A percentile compares a stretch with the other conserved stretches of the same genome.
These are phyloP conservation scores for Candida pseudofarinosa DNA, from an alignment of 805 yeast species.

Conservation along the genomic window DNA sequence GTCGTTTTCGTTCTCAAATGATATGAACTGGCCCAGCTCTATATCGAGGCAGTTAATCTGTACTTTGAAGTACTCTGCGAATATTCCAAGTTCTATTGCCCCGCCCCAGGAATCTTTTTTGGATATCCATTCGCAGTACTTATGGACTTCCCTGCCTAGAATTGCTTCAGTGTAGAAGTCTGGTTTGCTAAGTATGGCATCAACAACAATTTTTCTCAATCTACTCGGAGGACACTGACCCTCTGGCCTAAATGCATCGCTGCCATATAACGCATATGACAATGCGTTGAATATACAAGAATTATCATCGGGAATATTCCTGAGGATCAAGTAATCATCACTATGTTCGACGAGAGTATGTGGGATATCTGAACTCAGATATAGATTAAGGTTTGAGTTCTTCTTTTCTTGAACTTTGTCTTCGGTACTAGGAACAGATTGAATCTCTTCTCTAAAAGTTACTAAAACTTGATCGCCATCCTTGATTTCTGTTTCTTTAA, in stretches of 20 bases:
- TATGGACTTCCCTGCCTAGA: constrained; percentile 46
- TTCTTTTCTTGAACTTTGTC: constrained; percentile 1
- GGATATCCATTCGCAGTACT: constrained; percentile 60
- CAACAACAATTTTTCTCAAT: constrained; percentile 50
- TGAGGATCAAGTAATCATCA: constrained; percentile 39
- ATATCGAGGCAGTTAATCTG: constrained; percentile 62
- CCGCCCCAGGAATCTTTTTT: constrained; percentile 75
- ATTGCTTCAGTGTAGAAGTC: constrained; percentile 50
- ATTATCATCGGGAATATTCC: constrained; percentile 71
- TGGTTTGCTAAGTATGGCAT: constrained; percentile 36
- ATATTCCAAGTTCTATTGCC: constrained; percentile 67
- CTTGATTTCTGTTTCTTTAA: constrained; percentile 44
- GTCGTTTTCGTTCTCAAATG: constrained; percentile 38
- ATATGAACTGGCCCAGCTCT: constrained; percentile 54
- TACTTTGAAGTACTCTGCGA: constrained; percentile 49
- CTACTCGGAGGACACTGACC: constrained; percentile 27
- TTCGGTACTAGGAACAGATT: constrained; percentile 4
- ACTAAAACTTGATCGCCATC: constrained; percentile 58
- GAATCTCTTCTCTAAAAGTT: constrained; percentile 14
- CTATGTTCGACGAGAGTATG: constrained; percentile 15
- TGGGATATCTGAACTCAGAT: constrained; percentile 18
- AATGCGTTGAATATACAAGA: constrained; percentile 72
- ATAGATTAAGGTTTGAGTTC: constrained; percentile 2
- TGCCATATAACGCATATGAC: constrained; percentile 43
- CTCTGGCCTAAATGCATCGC: constrained; percentile 31